Conservation (phyloP, 1,139 yeast species). For the Suhomyces bribrorum region DNA sequence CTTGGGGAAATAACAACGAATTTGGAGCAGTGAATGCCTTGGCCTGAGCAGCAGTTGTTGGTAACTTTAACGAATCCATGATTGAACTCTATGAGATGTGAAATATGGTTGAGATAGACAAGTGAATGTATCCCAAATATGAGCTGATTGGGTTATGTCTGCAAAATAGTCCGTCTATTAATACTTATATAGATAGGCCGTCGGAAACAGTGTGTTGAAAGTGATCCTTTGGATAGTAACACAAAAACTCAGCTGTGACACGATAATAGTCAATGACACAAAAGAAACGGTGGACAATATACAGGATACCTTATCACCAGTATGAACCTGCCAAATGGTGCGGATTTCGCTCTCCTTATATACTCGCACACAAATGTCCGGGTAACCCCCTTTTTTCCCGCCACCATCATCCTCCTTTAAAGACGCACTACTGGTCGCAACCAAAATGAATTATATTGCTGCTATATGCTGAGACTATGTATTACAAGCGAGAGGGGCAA, state of each 20-base stretch:
- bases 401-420: conserved; percentile 77
- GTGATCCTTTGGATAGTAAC: conserved; percentile 6
- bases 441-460: conserved; percentile 7
- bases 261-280: conserved; percentile 8
- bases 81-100: conserved; percentile 11
- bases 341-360: conserved; percentile 22
- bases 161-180: conserved; percentile 12
- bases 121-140: conserved; percentile 44
- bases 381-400: conserved; percentile 51
- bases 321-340: conserved; percentile 1
- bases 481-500: neutral
- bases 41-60: conserved; percentile 81
- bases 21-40: conserved; percentile 71
- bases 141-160: conserved; percentile 5
- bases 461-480: conserved; percentile 6
- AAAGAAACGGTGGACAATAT: conserved; percentile 9
- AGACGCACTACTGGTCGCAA: conserved; percentile 41
- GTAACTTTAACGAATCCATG: conserved; percentile 76
- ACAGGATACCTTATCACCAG: conserved; percentile 12
- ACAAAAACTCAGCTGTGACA: neutral
- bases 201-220: conserved; percentile 7
- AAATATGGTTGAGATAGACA: conserved; percentile 35
- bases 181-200: conserved; percentile 11
- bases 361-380: conserved; percentile 28
- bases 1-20: conserved; percentile 62